Evolutionary conservation across 1,139 yeast species (phyloP).

Genomic region (Saccharomyces hybrid): DNA sequence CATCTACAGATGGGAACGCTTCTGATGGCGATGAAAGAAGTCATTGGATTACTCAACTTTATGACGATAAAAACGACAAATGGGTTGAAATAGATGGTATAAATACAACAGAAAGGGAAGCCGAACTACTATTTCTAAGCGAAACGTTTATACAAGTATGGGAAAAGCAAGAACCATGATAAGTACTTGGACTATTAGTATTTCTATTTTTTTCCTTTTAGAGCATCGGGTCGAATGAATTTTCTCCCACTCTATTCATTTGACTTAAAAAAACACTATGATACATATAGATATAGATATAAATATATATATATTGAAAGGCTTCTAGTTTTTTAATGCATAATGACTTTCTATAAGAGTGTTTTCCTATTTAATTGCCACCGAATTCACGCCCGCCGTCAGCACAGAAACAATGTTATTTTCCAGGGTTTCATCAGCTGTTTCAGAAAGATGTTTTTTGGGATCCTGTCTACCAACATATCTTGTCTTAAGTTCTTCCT

Average conservation of each 20-base stretch:
- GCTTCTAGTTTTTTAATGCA: not conserved
- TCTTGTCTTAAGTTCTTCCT: constrained; percentile 85
- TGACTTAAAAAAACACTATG: not conserved
- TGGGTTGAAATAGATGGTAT: constrained; percentile 59
- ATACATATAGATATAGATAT: not conserved
- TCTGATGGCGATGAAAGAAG: constrained; percentile 30
- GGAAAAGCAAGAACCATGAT: constrained; percentile 35
- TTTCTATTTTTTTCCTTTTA: not conserved
- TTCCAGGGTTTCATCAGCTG: constrained; percentile 79
- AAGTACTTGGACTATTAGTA: not conserved
- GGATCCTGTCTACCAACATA: constrained; percentile 99
- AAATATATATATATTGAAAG: not conserved
- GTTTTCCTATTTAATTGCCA: constrained; percentile 52
- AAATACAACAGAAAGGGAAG: constrained; percentile 40
- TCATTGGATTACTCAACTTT: constrained; percentile 48
- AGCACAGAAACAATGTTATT: constrained; percentile 81
- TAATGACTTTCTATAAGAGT: not conserved
- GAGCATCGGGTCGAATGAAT: not conserved
- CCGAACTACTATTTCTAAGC: constrained; percentile 53
- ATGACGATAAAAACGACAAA: constrained; percentile 34
- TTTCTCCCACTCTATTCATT: not conserved
- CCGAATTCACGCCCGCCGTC: constrained; percentile 82
- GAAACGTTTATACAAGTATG: constrained; percentile 65
- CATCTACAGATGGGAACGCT: constrained; percentile 7
- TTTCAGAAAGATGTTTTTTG: constrained; percentile 88